phyloP scores from a whole-genome alignment of 495 filamentous ascomycete species.

The Aspergillus coremiiformis region DNA sequence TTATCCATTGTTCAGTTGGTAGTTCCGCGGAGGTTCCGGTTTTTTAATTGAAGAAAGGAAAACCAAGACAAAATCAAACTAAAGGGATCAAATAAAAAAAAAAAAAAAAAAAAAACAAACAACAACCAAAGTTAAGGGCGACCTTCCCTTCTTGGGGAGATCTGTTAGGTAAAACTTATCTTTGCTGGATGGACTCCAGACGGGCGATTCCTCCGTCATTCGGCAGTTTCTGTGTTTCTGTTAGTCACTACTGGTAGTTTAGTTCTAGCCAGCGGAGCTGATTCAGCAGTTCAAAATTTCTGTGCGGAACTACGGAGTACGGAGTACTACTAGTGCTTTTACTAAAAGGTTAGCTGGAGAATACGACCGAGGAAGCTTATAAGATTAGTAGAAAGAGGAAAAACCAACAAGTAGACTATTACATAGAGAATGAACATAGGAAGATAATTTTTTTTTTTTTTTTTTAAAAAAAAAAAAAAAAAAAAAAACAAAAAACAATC shows the following conservation, averaged over 20 bases:
- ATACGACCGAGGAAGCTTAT: no score
- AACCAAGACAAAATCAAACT: not conserved
- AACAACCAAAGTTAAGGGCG: not conserved
- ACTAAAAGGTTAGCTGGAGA: no score
- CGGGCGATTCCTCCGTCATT: slow-evolving; percentile 1
- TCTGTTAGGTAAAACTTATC: not conserved
- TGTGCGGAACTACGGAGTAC: no score
- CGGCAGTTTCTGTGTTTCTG: not conserved
- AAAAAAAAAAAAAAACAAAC: not conserved
- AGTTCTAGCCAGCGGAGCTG: slow-evolving; percentile 3
- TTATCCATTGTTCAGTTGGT: not conserved
- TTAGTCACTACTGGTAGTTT: not conserved
- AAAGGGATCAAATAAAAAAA: slow-evolving; percentile 5
- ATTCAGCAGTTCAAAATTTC: no score
- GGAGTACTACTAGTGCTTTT: no score
- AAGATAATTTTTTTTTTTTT: no score
- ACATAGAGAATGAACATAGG: no score
- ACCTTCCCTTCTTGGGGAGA: no score
- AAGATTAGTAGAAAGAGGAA: no score
- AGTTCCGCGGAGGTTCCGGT: not conserved
- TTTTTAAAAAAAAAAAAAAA: no score
- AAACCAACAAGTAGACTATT: no score
- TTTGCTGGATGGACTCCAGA: not conserved
- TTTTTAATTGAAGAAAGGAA: not conserved
- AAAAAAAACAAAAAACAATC: no score